Conservation (phyloP, 192 early-diverging fungal species). For the Neocallimastix lanati region DNA sequence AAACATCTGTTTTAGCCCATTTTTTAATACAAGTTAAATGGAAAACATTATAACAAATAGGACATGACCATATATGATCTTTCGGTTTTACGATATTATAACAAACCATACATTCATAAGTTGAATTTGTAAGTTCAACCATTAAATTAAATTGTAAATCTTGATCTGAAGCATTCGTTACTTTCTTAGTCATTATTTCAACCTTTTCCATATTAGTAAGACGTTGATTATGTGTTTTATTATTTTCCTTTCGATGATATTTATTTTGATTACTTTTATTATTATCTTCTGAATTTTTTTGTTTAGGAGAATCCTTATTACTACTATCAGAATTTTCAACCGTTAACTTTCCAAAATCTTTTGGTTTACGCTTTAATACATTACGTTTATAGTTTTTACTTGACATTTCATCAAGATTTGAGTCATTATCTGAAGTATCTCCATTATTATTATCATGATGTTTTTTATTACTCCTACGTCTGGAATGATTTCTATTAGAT, state of each 20-base stretch:
- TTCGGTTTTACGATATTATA: conserved; percentile 58
- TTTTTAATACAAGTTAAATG: conserved; percentile 68
- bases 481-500: background rate
- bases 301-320: background rate
- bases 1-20: conserved; percentile 36
- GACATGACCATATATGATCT: conserved; percentile 70
- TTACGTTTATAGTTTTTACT: background rate
- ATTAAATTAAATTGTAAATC: background rate
- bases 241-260: background rate
- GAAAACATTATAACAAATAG: conserved; percentile 73
- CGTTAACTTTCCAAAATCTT: background rate
- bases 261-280: background rate
- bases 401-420: background rate
- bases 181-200: background rate
- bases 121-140: conserved; percentile 34
- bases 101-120: conserved; percentile 95
- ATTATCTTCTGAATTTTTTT: background rate
- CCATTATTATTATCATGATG: background rate
- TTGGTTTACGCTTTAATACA: background rate
- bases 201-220: background rate
- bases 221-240: background rate
- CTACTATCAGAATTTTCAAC: background rate
- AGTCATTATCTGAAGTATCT: background rate
- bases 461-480: background rate
- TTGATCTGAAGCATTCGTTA: background rate